Base-by-base conservation (phyloP, 805 yeast species). In the Candida arabinofermentans region DNA sequence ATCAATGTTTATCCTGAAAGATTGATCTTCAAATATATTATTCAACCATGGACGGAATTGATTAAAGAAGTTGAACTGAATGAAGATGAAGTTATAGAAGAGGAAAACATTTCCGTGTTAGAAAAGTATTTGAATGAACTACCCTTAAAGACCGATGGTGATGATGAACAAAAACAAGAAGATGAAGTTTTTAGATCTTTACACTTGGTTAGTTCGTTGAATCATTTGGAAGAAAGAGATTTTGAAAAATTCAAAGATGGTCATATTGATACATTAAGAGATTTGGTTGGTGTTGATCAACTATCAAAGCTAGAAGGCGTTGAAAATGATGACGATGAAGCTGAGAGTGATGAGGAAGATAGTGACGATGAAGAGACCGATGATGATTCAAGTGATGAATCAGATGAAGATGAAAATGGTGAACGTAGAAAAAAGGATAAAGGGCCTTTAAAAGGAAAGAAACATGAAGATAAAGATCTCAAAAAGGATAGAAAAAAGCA, bases 191-290 rank as follows among this genome's bases (percentile, higher is more conserved):
- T 93, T 64, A 71, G 99, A 59, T 79, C 90, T 4, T 55, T 84
- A 39, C 88, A 86, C 62, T 65, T 86, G 53, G 87, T 86, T 24
- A 72, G 90, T 55, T 81, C 93, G 42, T 65, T 93, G 67, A 80
- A 88, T 65, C 79, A 91, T 67, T 58, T 90, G 60, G 86, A 93
- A 58, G 99, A 93, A 57, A 73, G 96, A 46, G 99, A 93, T 60
- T 87, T 86, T 51, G 81, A 78, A 36, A 82, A 84, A 54, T 85
- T 86, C 50, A 70, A 80, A 1, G 78, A 80, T 46, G 97, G 96
- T 22, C 81, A 86, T 50, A 84, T 87, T 30, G 88, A 82, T 48
- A 81, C 91, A 2, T 69, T 93, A 48, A 82, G 77, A 42, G 81
- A 81, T 39, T 63, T 85, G 37, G 78, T 79, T 27, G 76, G 71